Evolutionary conservation across 1,139 yeast genomes (phyloP).

Genomic region (Pichia sp.): DNA sequence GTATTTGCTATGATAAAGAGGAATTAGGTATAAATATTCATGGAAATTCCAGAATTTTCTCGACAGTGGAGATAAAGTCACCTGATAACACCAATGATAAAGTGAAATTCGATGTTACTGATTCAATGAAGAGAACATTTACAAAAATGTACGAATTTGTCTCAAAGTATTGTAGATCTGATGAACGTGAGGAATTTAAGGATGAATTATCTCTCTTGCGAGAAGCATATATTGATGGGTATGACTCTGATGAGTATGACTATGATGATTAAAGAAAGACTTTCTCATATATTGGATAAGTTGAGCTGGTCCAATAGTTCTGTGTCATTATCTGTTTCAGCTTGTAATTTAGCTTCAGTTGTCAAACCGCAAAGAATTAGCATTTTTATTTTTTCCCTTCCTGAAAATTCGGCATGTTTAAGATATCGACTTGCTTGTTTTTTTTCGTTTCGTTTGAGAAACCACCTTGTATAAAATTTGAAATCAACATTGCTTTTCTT

Average conservation of each 20-base stretch:
- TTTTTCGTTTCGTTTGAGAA: slow-evolving; percentile 42
- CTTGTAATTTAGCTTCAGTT: slow-evolving; percentile 53
- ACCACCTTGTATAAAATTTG: slow-evolving; percentile 51
- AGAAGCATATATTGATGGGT: slow-evolving; percentile 52
- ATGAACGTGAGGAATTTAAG: slow-evolving; percentile 58
- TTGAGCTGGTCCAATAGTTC: slow-evolving; percentile 31
- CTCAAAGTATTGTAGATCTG: slow-evolving; percentile 40
- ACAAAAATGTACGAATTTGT: slow-evolving; percentile 43
- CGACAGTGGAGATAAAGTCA: slow-evolving; percentile 2
- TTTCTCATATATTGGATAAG: slow-evolving; percentile 30
- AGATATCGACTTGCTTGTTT: slow-evolving; percentile 37
- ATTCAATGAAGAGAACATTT: slow-evolving; percentile 37
- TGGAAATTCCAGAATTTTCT: too few relatives aligned
- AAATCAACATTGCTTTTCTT: slow-evolving; percentile 51
- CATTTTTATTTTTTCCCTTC: slow-evolving; percentile 41
- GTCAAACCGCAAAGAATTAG: slow-evolving; percentile 48
- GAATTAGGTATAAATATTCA: neutral
- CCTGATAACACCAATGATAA: slow-evolving; percentile 5
- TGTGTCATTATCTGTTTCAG: slow-evolving; percentile 47
- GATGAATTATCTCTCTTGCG: slow-evolving; percentile 47
- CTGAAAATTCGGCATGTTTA: slow-evolving; percentile 32
- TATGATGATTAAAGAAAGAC: slow-evolving; percentile 19
- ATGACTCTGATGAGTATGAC: slow-evolving; percentile 27
- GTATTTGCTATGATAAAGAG: neutral
- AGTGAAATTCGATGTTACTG: neutral